Conservation (phyloP, 2,329 filamentous ascomycete genomes). For the Tympanopsis confertula region DNA sequence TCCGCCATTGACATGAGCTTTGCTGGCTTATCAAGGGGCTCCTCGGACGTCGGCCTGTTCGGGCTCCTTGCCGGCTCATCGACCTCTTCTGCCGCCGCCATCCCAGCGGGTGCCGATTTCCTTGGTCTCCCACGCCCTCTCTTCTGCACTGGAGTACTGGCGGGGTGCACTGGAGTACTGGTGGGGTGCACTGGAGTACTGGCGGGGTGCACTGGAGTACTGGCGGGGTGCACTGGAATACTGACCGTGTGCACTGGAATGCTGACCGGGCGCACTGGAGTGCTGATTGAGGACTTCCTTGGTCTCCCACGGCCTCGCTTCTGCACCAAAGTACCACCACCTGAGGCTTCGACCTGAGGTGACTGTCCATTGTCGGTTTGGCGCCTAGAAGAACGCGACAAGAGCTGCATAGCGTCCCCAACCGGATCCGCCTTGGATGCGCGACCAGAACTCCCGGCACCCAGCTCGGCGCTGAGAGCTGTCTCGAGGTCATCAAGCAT, state of each 20-base stretch:
- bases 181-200: not conserved
- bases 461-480: conserved; percentile 18
- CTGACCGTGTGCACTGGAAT: not conserved
- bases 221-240: too few relatives aligned
- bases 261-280: too few relatives aligned
- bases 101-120: not conserved
- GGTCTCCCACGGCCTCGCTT: not conserved
- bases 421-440: too few relatives aligned
- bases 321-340: not conserved
- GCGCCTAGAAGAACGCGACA: too few relatives aligned
- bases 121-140: not conserved
- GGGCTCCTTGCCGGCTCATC: not conserved
- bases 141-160: not conserved
- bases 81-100: not conserved
- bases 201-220: not conserved
- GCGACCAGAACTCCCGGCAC: too few relatives aligned
- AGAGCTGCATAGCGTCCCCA: too few relatives aligned
- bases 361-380: too few relatives aligned
- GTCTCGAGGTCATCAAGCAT: conserved; percentile 19
- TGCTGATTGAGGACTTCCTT: too few relatives aligned
- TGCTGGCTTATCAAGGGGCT: conserved; percentile 8
- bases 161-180: not conserved
- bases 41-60: conserved; percentile 5
- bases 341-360: too few relatives aligned
- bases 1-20: conserved; percentile 43